Evolutionary conservation across 2,329 filamentous ascomycete species (phyloP).

Genomic region (Didymella arachidicola): DNA sequence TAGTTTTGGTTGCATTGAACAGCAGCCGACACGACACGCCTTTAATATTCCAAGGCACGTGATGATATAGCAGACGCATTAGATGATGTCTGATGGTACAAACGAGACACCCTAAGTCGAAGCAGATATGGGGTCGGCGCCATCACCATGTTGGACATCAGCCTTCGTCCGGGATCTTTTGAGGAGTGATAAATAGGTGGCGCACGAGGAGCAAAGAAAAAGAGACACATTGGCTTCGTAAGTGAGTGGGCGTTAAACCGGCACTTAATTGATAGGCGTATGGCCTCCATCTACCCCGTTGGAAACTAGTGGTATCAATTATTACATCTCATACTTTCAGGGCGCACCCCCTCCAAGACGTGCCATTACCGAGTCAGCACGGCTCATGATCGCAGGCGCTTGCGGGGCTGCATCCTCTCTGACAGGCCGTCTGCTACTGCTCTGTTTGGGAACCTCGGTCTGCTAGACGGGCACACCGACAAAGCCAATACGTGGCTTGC

Average conservation of each 20-base stretch:
- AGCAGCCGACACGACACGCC: no score
- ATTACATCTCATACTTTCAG: not conserved
- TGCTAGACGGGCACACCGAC: slow-evolving; percentile 58
- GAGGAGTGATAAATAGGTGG: no score
- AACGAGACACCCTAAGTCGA: no score
- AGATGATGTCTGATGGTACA: no score
- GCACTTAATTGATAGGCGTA: not conserved
- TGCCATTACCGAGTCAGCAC: not conserved
- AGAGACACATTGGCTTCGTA: not conserved
- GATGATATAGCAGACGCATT: no score
- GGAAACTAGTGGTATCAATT: slow-evolving; percentile 2
- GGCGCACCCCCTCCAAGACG: not conserved
- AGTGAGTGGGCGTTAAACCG: not conserved
- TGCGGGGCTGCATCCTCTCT: not conserved
- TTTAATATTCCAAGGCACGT: no score
- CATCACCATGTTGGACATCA: no score
- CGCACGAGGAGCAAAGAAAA: not conserved
- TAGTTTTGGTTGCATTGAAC: no score
- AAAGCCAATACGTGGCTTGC: slow-evolving; percentile 57
- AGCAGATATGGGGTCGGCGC: no score
- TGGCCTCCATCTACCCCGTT: not conserved
- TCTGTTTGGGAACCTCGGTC: not conserved
- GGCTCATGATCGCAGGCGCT: not conserved
- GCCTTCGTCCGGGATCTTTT: no score
- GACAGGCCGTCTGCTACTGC: not conserved